Evolutionary conservation across 1,284 basidiomycete species (phyloP).

Genomic region (Moesziomyces sp.): DNA sequence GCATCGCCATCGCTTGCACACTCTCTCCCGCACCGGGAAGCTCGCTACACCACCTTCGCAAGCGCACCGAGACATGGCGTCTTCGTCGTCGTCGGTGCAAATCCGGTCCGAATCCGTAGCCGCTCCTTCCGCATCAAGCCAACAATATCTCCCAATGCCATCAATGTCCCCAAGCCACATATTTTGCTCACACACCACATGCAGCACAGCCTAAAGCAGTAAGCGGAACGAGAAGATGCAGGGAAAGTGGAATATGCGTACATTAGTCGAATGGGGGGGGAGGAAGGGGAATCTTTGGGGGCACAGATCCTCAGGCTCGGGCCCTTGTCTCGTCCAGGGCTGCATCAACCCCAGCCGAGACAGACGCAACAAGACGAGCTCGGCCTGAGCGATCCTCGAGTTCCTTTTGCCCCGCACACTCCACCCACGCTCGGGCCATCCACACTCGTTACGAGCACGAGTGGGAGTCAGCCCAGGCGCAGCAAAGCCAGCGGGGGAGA

Average conservation of each 20-base stretch:
- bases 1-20: too few species aligned
- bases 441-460: too few species aligned
- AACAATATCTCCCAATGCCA: neutral
- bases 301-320: constrained; percentile 23
- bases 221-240: constrained; percentile 40
- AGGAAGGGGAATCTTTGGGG: constrained; percentile 30
- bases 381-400: constrained; percentile 27
- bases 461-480: too few species aligned
- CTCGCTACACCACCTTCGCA: too few species aligned
- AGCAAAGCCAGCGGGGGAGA: too few species aligned
- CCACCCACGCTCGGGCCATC: too few species aligned
- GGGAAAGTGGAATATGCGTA: constrained; percentile 45
- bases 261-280: constrained; percentile 35
- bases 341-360: too few species aligned
- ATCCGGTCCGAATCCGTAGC: too few species aligned
- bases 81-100: too few species aligned
- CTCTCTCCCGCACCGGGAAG: too few species aligned
- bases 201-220: neutral
- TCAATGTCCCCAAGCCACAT: neutral
- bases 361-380: constrained; percentile 4
- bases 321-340: too few species aligned
- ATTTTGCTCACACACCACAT: neutral
- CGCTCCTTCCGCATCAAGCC: constrained; percentile 5
- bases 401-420: constrained; percentile 19
- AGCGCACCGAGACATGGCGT: too few species aligned